Conservation (phyloP, 2,329 filamentous ascomycete species). For the Sordariomycetes sp. region DNA sequence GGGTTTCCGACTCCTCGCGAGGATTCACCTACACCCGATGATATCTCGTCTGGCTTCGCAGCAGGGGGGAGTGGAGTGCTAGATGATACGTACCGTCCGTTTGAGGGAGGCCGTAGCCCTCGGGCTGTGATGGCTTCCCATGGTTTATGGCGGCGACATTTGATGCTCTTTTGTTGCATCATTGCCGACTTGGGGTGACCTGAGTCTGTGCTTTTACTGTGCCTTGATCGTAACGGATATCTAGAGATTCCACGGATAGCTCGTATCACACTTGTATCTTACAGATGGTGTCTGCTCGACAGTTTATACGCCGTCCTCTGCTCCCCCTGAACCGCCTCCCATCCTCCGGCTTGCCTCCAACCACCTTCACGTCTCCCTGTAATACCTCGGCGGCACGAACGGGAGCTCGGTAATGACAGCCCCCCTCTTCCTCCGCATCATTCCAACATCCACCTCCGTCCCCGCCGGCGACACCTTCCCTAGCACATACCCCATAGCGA, state of each 20-base stretch:
- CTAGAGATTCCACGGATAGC: too few species aligned
- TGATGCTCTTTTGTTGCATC: background rate
- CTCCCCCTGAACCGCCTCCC: too few species aligned
- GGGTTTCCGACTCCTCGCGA: background rate
- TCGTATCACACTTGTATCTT: too few species aligned
- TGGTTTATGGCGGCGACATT: slow-evolving; percentile 15
- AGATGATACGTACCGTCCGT: slow-evolving; percentile 2
- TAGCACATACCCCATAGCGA: slow-evolving; percentile 89
- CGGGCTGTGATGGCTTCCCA: slow-evolving; percentile 24
- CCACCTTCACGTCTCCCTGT: slow-evolving; percentile 25
- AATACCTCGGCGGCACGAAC: slow-evolving; percentile 72
- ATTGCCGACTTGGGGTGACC: background rate
- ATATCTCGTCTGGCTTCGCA: background rate
- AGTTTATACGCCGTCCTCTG: too few species aligned
- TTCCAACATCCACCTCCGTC: slow-evolving; percentile 65
- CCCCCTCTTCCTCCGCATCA: slow-evolving; percentile 63
- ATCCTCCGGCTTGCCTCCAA: too few species aligned
- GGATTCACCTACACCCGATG: background rate
- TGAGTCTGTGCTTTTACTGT: background rate
- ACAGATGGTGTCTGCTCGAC: too few species aligned
- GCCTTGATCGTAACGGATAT: background rate
- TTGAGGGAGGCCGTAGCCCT: slow-evolving; percentile 25
- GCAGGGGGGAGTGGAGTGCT: background rate
- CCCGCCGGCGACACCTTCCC: slow-evolving; percentile 73
- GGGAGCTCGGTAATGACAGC: slow-evolving; percentile 80